Conservation (phyloP, 2,329 filamentous ascomycete genomes). For the Ophiostoma quercus region DNA sequence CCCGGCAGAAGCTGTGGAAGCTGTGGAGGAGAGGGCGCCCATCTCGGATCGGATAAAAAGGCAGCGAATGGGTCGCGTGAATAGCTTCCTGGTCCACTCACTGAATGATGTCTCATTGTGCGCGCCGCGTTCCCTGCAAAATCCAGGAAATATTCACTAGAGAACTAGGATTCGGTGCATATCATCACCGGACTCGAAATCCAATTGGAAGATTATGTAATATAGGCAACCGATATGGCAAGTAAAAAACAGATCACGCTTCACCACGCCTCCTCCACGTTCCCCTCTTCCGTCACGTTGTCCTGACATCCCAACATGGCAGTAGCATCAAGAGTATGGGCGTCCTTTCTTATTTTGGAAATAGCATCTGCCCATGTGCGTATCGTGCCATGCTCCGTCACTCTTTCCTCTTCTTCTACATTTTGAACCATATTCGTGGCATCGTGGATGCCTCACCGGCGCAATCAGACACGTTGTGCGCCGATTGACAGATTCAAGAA, state of each 20-base stretch:
- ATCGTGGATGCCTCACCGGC: not conserved
- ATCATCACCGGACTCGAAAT: not conserved
- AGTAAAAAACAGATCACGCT: not conserved
- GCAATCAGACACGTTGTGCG: not conserved
- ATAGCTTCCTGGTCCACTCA: not conserved
- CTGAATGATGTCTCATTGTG: not conserved
- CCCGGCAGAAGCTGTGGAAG: not conserved
- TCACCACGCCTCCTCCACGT: not conserved
- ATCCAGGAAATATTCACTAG: not conserved
- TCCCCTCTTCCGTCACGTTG: not conserved
- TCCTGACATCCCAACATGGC: not conserved
- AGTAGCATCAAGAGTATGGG: not conserved
- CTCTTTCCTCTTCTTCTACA: not conserved
- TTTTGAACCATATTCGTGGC: not conserved
- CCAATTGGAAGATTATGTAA: not conserved
- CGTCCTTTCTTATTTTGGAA: not conserved
- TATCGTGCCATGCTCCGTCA: not conserved
- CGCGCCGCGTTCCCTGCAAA: not conserved
- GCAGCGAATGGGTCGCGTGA: constrained; percentile 8
- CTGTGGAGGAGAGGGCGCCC: not conserved
- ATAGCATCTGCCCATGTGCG: not conserved
- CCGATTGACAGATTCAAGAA: not conserved
- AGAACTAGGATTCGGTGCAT: not conserved
- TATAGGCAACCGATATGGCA: not conserved
- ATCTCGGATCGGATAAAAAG: constrained; percentile 1